Evolutionary conservation across 2,329 filamentous ascomycete species (phyloP), one percentile per base, ranked within the genome.

Genomic region (Paecilomyces fulvus): DNA sequence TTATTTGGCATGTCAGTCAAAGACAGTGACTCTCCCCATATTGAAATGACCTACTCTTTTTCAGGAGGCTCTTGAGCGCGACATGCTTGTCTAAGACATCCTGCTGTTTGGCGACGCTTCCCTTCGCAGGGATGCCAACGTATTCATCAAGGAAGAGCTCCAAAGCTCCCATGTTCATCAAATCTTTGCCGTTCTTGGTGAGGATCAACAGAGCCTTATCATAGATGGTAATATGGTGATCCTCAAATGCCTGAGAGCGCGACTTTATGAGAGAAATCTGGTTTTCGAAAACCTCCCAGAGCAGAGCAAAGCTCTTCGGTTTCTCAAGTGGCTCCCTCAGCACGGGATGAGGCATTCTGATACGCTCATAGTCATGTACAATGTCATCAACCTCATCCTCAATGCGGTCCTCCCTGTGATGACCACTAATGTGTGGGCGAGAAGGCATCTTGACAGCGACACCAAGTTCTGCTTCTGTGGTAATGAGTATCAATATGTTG

Each of bases 81-180:
- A 69, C 59, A 56, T 68, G 64, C 30, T 65, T 67, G 17, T 61
- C 53, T 21, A 73, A 53, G n/a, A 64, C 55, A 23, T 60, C 56
- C n/a, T 66, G 64, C 9, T 64, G 56, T 6, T 67, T 59, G 14
- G 33, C 28, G 30, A 55, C 20, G 11, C 55, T 53, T 7, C 53
- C 55, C 4, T 64, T 64, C 2, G 62, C 56, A 28, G 63, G 61
- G 31, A 72, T 64, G 6, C 68, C 71, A n/a, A 76, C 61, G 55
- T 66, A 72, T 55, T 76, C 69, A 49, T 70, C 64, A 55, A 74
- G 60, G 58, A 70, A 77, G 53, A 73, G 67, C 52, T 71, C 68
- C 10, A 75, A 61, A 1, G 70, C 69, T 2, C 70, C 68, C 11
- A 65, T 54, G 11, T 68, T 64, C 33, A 63, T 60, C 23, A 70